Conservation (phyloP, 2,329 filamentous ascomycete species). For the Nannizzia gypsea region DNA sequence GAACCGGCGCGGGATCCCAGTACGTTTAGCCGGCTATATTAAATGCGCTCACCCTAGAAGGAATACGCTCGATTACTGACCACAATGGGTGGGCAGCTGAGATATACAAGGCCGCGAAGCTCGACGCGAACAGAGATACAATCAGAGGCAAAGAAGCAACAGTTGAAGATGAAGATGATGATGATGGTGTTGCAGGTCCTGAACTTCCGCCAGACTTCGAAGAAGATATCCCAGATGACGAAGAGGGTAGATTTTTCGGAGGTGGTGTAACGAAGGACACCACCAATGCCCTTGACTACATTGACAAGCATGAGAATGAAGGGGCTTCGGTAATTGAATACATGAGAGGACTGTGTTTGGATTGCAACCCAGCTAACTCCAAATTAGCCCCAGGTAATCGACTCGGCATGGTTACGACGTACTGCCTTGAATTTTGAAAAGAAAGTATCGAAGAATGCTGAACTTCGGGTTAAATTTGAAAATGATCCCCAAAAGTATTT, state of each 20-base stretch:
- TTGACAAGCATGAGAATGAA: slow-evolving; percentile 56
- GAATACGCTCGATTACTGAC: not conserved
- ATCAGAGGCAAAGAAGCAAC: slow-evolving; percentile 36
- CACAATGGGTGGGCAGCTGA: slow-evolving; percentile 27
- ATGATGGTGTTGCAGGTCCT: slow-evolving; percentile 40
- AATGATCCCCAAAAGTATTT: slow-evolving; percentile 58
- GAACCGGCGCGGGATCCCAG: slow-evolving; percentile 43
- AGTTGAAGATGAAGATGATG: slow-evolving; percentile 40
- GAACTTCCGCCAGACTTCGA: slow-evolving; percentile 47
- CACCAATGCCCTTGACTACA: slow-evolving; percentile 72
- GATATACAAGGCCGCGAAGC: slow-evolving; percentile 50
- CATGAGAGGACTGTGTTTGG: not conserved
- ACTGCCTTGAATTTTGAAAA: slow-evolving; percentile 77
- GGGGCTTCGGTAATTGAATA: slow-evolving; percentile 31
- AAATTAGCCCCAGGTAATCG: slow-evolving; percentile 57
- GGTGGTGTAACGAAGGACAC: slow-evolving; percentile 75
- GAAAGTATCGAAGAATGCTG: slow-evolving; percentile 80
- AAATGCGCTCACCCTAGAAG: not conserved
- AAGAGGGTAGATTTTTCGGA: slow-evolving; percentile 92
- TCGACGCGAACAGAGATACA: slow-evolving; percentile 39
- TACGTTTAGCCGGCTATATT: slow-evolving; percentile 18
- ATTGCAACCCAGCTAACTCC: not conserved
- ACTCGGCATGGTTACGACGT: slow-evolving; percentile 70
- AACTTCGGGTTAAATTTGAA: slow-evolving; percentile 76
- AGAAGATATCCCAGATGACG: slow-evolving; percentile 58